Base-by-base conservation (phyloP, 352 stramenopile genomes). In the Elongisporangium anandrum region DNA sequence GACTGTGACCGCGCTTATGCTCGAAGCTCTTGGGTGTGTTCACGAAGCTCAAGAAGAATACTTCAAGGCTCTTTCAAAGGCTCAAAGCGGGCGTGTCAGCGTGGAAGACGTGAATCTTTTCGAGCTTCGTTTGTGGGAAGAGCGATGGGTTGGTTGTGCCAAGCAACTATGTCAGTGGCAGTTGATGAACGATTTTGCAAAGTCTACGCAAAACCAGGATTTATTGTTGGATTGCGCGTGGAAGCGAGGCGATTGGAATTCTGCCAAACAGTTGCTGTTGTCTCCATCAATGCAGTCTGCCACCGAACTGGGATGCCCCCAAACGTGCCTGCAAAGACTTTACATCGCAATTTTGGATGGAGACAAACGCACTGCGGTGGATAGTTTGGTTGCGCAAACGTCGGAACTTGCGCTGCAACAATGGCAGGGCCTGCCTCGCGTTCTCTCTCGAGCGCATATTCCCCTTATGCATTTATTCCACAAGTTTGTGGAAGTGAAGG, bases 121-220 rank as follows among this genome's bases (percentile, higher is more conserved):
- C 54, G 89, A 97, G 70, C 56, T 96, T 5, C 73, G 87, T 13
- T 62, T 94, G 22, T 95, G 89, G 87, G 84, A 97, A 63, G 81
- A 96, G 48, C 79, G 88, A 23, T 98, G 92, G 92, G 87, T 98
- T 34, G 91, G 85, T 2, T 97, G 87, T 62, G 88, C 88, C 1
- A 92, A 95, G 70, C 86, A 98, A 56, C 65, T 98, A 34, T 96
- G 87, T 20, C 88, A 98, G 64, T 98, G 92, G 92, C 82, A 93
- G 59, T 75, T 97, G 8, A 92, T 98, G 82, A 88, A 94, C 63
- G 87, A 97, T 54, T 97, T 97, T 68, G 89, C 88, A 12, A 94
- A 95, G 60, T 79, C 87, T 34, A 95, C 92, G 29, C 84, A 97
- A 56, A 96, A 98, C 70, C 89, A 96, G 45, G 88, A 97, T 21